Base-by-base conservation (phyloP, 257 asterid genomes). In the Gardenia jasminoides region DNA sequence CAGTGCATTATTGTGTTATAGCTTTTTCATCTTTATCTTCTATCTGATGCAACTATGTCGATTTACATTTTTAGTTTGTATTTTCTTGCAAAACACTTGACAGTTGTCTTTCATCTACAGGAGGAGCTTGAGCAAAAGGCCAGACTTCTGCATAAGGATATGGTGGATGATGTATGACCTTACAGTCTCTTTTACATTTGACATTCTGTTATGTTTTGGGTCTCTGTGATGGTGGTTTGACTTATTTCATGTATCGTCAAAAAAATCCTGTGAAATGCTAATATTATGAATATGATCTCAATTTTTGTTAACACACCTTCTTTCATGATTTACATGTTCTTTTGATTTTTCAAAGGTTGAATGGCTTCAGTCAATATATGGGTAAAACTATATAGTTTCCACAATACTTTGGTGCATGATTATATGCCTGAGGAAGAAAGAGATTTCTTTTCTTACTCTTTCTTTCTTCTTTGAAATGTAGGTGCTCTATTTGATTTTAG, bases 51-150 rank as follows among this genome's bases (percentile, higher is more conserved):
- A 36, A 1, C 41, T 36, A 36, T 5, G 17, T 54, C 8, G 62
- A 16, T n/a, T 54, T 54, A 3, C 17, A 54, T 54, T 54, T 73
- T 24, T 50, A 31, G 33, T 52, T 52, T 52, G 31, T 59, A 20
- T 20, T 59, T 20, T 30, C 48, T 73, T 73, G n/a, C 64, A 41
- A 73, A n/a, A 19, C 48, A 2, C 50, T 31, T 47, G 70, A 59
- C 19, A 36, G 75, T 26, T 59, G 67, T 70, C 44, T 76, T 16
- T 78, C 75, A 73, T 78, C 80, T 82, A 64, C 93, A 93, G 98
- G 93, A 71, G 81, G 88, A 90, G 81, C 86, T 91, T 81, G 87
- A 90, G 85, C 76, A 81, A 86, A 91, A 86, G 80, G 94, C 90
- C 67, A 83, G 82, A 74, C 74, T 78, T 79, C 88, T 93, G 83